Conservation (phyloP, 495 filamentous ascomycete species). For the Letharia columbiana region DNA sequence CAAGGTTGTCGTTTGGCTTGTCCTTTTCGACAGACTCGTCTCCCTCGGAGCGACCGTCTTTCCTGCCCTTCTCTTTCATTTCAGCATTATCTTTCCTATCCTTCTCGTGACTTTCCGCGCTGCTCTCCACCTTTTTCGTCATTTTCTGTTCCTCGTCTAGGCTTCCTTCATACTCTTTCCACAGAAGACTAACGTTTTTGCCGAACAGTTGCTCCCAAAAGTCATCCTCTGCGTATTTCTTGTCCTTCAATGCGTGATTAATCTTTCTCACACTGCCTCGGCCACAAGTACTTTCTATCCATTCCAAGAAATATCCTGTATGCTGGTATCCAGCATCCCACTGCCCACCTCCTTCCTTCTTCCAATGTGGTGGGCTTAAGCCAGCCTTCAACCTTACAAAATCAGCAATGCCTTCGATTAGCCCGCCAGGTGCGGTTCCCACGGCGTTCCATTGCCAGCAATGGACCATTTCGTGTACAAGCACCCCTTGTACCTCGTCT, state of each 20-base stretch:
- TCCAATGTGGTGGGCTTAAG: constrained; percentile 80
- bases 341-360: constrained; percentile 42
- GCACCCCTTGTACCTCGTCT: constrained; percentile 70
- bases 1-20: neutral
- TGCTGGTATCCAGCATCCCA: constrained; percentile 94
- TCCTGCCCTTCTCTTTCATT: neutral
- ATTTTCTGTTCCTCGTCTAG: constrained; percentile 7
- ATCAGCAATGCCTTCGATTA: constrained; percentile 91
- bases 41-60: neutral
- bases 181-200: constrained; percentile 55
- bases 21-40: neutral
- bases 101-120: neutral
- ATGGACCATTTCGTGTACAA: constrained; percentile 91
- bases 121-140: neutral
- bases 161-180: constrained; percentile 56
- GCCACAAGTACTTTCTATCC: constrained; percentile 27
- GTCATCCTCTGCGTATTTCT: constrained; percentile 46
- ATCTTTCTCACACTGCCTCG: constrained; percentile 25
- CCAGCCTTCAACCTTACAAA: constrained; percentile 75
- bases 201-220: constrained; percentile 72
- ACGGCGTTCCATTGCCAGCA: constrained; percentile 79
- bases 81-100: neutral
- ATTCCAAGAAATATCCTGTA: constrained; percentile 83
- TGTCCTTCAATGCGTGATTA: constrained; percentile 25
- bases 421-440: constrained; percentile 58